These are phyloP conservation scores for Coffea canephora DNA, from an alignment of 257 asterid species.

Conservation along the genomic window DNA sequence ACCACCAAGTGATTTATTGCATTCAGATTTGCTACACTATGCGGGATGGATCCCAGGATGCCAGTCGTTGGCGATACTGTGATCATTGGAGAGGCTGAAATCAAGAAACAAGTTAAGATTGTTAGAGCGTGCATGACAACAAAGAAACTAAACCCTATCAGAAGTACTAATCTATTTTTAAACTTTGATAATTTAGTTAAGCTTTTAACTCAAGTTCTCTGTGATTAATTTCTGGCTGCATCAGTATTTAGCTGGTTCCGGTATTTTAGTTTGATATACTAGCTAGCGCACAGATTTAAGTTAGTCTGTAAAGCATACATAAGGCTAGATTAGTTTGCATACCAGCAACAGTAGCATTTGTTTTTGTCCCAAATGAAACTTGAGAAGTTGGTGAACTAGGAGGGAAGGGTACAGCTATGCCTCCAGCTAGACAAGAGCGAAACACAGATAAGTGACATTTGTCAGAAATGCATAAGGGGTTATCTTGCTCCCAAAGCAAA, in stretches of 20 bases:
- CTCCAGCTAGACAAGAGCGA: slow-evolving; percentile 24
- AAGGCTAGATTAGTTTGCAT: neutral
- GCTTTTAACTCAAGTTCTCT: neutral
- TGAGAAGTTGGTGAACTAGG: slow-evolving; percentile 49
- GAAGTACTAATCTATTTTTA: neutral
- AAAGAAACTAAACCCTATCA: too few relatives aligned
- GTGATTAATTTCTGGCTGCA: neutral
- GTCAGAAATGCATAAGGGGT: neutral
- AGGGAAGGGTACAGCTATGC: slow-evolving; percentile 26
- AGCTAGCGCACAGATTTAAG: neutral
- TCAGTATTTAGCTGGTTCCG: neutral
- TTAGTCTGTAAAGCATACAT: neutral
- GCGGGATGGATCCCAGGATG: slow-evolving; percentile 37
- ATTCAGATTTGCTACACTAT: slow-evolving; percentile 34
- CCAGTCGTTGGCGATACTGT: slow-evolving; percentile 36
- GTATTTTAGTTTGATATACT: neutral
- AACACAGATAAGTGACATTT: neutral
- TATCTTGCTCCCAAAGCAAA: neutral
- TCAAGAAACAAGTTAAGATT: neutral
- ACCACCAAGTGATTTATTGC: slow-evolving; percentile 24
- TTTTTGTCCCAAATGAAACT: slow-evolving; percentile 43
- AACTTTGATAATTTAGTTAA: neutral
- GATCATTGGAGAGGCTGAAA: slow-evolving; percentile 56
- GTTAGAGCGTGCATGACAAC: neutral
- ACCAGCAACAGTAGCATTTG: slow-evolving; percentile 54